phyloP scores from a whole-genome alignment of 805 yeast genomes.

The Wickerhamiella hasegawae region DNA sequence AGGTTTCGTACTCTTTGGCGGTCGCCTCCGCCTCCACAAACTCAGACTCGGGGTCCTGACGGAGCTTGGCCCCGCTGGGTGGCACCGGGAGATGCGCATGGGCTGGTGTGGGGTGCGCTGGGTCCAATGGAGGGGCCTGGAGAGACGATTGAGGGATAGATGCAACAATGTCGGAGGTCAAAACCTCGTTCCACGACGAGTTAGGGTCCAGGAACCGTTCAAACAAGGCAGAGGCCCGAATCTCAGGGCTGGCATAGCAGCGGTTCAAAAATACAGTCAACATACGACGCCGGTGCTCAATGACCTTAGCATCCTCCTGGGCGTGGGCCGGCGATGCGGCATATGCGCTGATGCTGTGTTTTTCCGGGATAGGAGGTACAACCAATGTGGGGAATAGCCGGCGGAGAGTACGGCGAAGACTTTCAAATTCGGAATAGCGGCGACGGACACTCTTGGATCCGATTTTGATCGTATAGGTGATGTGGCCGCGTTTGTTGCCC shows the following conservation, averaged over 20 bases:
- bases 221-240: conserved; percentile 47
- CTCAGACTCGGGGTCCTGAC: conserved; percentile 20
- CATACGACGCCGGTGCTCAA: conserved; percentile 60
- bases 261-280: conserved; percentile 63
- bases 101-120: conserved; percentile 38
- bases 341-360: conserved; percentile 42
- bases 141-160: conserved; percentile 36
- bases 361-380: conserved; percentile 89
- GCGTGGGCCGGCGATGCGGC: conserved; percentile 31
- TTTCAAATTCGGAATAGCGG: conserved; percentile 85
- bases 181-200: conserved; percentile 66
- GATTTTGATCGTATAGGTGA: conserved; percentile 64
- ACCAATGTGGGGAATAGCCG: conserved; percentile 65
- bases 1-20: conserved; percentile 31
- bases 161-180: conserved; percentile 38
- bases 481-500: conserved; percentile 57
- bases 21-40: conserved; percentile 28
- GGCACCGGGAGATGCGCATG: conserved; percentile 53
- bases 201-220: conserved; percentile 74
- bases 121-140: conserved; percentile 45
- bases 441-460: conserved; percentile 55
- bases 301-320: conserved; percentile 27
- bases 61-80: conserved; percentile 25
- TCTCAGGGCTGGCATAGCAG: conserved; percentile 41
- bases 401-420: conserved; percentile 52